A percentile compares a stretch with the other conserved stretches of the same genome.
These are phyloP conservation scores for Aaosphaeria arxii DNA, from an alignment of 2,329 filamentous ascomycete species.

Conservation along the genomic window DNA sequence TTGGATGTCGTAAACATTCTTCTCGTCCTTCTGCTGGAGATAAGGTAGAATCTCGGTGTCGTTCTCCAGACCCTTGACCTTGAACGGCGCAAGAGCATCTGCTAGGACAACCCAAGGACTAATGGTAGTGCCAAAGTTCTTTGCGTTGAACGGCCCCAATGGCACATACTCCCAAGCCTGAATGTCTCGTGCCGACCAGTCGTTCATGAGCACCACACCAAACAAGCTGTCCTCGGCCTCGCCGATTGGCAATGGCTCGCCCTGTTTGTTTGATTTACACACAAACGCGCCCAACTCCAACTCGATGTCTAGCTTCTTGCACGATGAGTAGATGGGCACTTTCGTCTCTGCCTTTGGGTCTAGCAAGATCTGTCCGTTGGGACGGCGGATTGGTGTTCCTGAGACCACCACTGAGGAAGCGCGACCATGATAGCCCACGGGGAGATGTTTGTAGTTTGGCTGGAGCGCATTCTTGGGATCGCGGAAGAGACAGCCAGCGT, in stretches of 20 bases:
- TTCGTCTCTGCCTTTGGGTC: constrained; percentile 62
- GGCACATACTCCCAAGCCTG: constrained; percentile 84
- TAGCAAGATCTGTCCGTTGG: constrained; percentile 69
- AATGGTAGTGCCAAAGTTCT: constrained; percentile 79
- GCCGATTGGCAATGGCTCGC: constrained; percentile 59
- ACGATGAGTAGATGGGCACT: constrained; percentile 61
- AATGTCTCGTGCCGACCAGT: constrained; percentile 82
- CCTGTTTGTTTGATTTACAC: constrained; percentile 62
- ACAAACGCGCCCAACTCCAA: constrained; percentile 77
- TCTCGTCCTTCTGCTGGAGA: constrained; percentile 58
- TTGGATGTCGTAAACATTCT: constrained; percentile 66
- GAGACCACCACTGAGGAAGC: constrained; percentile 74
- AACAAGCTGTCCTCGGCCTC: constrained; percentile 71
- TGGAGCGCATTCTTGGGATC: constrained; percentile 70
- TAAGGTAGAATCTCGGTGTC: constrained; percentile 58
- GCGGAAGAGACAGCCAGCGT: constrained; percentile 69
- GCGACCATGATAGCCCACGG: constrained; percentile 78
- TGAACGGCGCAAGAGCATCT: constrained; percentile 71
- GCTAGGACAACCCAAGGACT: constrained; percentile 76
- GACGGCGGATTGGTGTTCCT: constrained; percentile 69
- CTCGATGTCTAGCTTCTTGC: constrained; percentile 71
- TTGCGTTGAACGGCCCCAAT: constrained; percentile 76
- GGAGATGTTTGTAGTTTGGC: constrained; percentile 78
- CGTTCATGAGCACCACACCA: constrained; percentile 78
- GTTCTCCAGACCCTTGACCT: constrained; percentile 53